These are phyloP conservation scores for Amylostereum areolatum DNA, from an alignment of 1,284 basidiomycete species.

Conservation along the genomic window DNA sequence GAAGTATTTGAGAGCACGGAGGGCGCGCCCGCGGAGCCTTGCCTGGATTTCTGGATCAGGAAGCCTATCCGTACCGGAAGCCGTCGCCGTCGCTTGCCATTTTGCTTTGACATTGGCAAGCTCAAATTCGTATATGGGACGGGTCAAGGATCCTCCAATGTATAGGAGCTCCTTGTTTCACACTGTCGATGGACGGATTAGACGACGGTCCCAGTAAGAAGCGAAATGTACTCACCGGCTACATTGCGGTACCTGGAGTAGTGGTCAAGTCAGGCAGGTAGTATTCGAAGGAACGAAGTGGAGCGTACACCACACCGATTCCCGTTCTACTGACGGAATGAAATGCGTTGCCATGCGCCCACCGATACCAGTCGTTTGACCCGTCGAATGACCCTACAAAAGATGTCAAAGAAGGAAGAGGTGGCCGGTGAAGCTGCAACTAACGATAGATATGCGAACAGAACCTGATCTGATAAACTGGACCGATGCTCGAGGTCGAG, in stretches of 20 bases:
- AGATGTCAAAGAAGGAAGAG: slow-evolving; percentile 5
- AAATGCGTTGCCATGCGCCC: slow-evolving; percentile 91
- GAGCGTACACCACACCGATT: slow-evolving; percentile 82
- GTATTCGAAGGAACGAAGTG: not conserved
- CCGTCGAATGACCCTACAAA: slow-evolving; percentile 69
- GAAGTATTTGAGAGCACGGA: slow-evolving; percentile 89
- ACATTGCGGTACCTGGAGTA: slow-evolving; percentile 66
- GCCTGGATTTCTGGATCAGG: slow-evolving; percentile 37
- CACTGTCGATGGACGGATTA: slow-evolving; percentile 33
- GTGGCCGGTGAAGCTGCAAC: slow-evolving; percentile 14
- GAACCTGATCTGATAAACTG: slow-evolving; percentile 62
- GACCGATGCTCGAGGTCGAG: too few species aligned
- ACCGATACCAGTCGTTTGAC: slow-evolving; percentile 90
- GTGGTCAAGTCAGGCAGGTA: slow-evolving; percentile 21
- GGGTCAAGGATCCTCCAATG: slow-evolving; percentile 77
- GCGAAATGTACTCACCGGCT: slow-evolving; percentile 41
- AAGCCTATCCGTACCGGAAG: slow-evolving; percentile 15
- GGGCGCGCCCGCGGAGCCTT: slow-evolving; percentile 56
- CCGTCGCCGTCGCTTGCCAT: slow-evolving; percentile 46
- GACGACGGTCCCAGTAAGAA: slow-evolving; percentile 46
- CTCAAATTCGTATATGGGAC: slow-evolving; percentile 86
- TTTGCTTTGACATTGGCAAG: slow-evolving; percentile 50
- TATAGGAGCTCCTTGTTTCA: slow-evolving; percentile 89
- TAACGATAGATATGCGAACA: slow-evolving; percentile 74
- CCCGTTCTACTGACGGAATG: slow-evolving; percentile 95